Evolutionary conservation across 1,284 basidiomycete genomes (phyloP).

Genomic region (Papiliotrema nemorosa): DNA sequence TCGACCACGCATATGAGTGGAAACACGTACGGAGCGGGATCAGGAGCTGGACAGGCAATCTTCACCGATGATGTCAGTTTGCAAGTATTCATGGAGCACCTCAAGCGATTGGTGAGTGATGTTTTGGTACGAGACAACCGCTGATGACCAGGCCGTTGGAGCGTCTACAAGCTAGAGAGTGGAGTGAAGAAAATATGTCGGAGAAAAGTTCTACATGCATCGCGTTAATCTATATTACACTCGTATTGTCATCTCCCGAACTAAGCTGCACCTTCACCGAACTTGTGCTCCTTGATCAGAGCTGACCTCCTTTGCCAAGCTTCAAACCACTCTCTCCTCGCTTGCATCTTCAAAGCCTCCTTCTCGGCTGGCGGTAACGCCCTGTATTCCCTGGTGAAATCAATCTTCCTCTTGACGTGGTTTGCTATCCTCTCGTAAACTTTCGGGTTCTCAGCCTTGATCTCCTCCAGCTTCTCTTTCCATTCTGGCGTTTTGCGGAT

Average conservation of each 20-base stretch:
- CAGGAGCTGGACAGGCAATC: slow-evolving; percentile 81
- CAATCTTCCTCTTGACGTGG: slow-evolving; percentile 3
- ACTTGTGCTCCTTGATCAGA: background rate
- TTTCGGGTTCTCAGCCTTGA: background rate
- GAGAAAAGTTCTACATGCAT: background rate
- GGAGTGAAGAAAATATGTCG: background rate
- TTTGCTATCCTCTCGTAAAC: background rate
- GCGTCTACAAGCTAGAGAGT: slow-evolving; percentile 41
- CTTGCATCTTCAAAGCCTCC: slow-evolving; percentile 35
- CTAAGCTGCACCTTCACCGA: too few species aligned
- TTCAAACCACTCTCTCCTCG: slow-evolving; percentile 42
- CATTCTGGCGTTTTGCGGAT: background rate
- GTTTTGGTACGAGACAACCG: background rate
- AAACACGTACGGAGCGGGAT: slow-evolving; percentile 67
- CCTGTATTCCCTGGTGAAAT: slow-evolving; percentile 35
- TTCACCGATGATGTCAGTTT: slow-evolving; percentile 98
- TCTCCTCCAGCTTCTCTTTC: background rate
- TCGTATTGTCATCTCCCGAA: too few species aligned
- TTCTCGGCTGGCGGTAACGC: slow-evolving; percentile 23
- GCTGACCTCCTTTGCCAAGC: slow-evolving; percentile 18
- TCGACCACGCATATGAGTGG: slow-evolving; percentile 95
- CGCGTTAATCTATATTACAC: too few species aligned
- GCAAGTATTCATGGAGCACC: slow-evolving; percentile 94
- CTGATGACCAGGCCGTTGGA: slow-evolving; percentile 33
- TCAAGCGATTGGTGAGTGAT: slow-evolving; percentile 67